Base-by-base conservation (phyloP, 495 filamentous ascomycete genomes). In the Talaromyces nanjingensis region DNA sequence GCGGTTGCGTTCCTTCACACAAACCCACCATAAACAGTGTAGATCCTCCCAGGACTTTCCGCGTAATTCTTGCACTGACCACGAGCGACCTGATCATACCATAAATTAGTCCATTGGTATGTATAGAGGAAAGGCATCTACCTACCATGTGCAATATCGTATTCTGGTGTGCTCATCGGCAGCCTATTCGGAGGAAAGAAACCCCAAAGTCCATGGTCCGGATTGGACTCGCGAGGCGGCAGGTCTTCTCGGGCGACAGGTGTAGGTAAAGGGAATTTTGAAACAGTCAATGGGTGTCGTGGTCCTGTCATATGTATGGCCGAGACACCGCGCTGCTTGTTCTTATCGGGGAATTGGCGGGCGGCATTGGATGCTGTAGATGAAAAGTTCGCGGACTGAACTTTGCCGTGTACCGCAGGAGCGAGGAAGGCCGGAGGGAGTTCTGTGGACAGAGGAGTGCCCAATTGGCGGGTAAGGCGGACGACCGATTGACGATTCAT, bases 21-120 rank as follows among this genome's bases (percentile, higher is more conserved):
- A 99, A 33, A 92, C 86, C 90, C 92, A 98, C 94, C 94, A 99
- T 64, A 99, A 81, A 60, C 76, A 76, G 71, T 97, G 93, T 56
- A 99, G 77, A 74, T 97, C 93, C 52, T 97, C 91, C 92, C 92
- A 99, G 63, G 86, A 89, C 77, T 96, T 96, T 56, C 82, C 76
- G 42, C 92, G 84, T 60, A 99, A 83, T 76, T 99, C 96, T 77
- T 90, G 87, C n/a, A 88, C 86, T 31, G 80, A 83, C 96, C 96
- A 99, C 29, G 83, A 73, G 55, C 94, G 87, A 33, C 94, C 88
- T 89, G 66, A 60, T 60, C 22, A 11, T 16, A 39, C 60, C 24
- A 65, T 22, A 29, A 29, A 25, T 62, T 37, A 66, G 59, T 63
- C 33, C 62, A 42, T n/a, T 18, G 18, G n/a, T n/a, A 54, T 9